Base-by-base conservation (phyloP, 495 filamentous ascomycete species). In the Xylaria sp. region DNA sequence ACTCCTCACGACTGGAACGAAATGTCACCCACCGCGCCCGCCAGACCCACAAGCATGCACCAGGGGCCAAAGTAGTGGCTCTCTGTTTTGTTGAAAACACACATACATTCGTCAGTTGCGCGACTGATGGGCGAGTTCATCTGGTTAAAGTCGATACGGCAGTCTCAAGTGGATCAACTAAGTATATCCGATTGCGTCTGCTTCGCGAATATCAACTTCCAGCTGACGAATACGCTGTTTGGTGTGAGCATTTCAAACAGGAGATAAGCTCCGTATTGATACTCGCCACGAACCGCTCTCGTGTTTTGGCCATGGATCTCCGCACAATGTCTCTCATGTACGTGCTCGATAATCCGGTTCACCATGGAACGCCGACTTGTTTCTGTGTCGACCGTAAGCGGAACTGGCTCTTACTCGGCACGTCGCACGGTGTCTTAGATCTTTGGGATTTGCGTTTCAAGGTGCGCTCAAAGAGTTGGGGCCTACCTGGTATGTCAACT, bases 391-490 rank as follows among this genome's bases (percentile, higher is more conserved):
- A 97, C 74, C 84, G 89, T 33, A 92, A 89, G 75, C 91, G 91
- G 61, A 93, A 93, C 73, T 99, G 97, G 97, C 83, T 99, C 5
- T 83, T 97, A 8, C 80, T 98, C 5, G 96, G 95, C 41, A 98
- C 97, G 0, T 93, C 94, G 8, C 95, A 98, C 74, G 97, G 97
- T 4, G 90, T 98, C 58, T 83, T 99, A 9, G 93, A 97, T 74
- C 85, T 99, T 21, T 99, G 97, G 96, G 97, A 99, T 78, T 88
- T 99, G 19, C 92, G 97, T 19, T 99, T 98, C 82, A 91, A 88
- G 64, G 86, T 97, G 61, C 90, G 94, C 19, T 80, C 97, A 37
- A 95, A 93, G 80, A 92, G 90, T 7, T 98, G 95, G 95, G 93
- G 93, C 26, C 87, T 99, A 11, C 90, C 93, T 2, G 93, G 93